These are phyloP conservation scores for Colletotrichum viniferum DNA, from an alignment of 2,329 filamentous ascomycete species.

Conservation along the genomic window DNA sequence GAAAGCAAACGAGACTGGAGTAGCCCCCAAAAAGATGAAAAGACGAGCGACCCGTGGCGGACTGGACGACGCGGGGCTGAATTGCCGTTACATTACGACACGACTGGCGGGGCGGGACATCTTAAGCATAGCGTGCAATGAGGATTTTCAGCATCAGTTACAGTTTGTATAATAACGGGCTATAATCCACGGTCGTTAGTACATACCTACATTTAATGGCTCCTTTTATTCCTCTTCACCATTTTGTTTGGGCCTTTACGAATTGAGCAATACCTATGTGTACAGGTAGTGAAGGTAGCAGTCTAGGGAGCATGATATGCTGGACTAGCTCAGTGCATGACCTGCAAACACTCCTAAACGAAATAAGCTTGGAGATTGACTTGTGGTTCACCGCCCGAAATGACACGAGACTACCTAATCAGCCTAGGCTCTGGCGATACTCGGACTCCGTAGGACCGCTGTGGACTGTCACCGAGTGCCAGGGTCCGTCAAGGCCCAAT, in stretches of 20 bases:
- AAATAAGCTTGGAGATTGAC: background rate
- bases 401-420: background rate
- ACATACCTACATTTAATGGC: constrained; percentile 22
- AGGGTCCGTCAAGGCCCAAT: background rate
- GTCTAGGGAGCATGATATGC: background rate
- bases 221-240: background rate
- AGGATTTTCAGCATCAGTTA: constrained; percentile 27
- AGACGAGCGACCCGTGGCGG: constrained; percentile 18
- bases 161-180: constrained; percentile 25
- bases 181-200: constrained; percentile 25
- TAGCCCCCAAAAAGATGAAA: background rate
- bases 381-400: background rate
- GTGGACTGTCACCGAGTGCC: constrained; percentile 1
- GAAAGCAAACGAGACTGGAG: background rate
- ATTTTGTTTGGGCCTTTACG: background rate
- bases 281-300: background rate
- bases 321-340: background rate
- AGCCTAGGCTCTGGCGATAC: background rate
- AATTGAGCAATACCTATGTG: background rate
- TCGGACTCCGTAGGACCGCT: background rate
- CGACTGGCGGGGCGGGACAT: constrained; percentile 24
- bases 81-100: constrained; percentile 18
- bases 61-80: constrained; percentile 6
- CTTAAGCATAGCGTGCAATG: constrained; percentile 33
- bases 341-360: background rate